Evolutionary conservation across 805 yeast genomes (phyloP).

Genomic region (Maudiozyma serrabonitensis): DNA sequence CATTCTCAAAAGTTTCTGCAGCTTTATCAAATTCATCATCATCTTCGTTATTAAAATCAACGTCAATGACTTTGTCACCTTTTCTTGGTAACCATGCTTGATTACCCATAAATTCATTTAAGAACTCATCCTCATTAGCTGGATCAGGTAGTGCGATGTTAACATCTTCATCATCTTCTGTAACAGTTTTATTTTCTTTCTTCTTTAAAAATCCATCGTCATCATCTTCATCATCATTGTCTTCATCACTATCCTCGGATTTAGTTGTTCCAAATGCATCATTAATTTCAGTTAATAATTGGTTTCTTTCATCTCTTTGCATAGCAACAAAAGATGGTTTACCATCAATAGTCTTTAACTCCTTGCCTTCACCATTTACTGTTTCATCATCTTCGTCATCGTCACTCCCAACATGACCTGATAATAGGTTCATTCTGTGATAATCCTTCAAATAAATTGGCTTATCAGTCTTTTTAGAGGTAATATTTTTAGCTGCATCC

Average conservation of each 20-base stretch:
- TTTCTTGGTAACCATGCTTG: constrained; percentile 86
- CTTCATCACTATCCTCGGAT: constrained; percentile 34
- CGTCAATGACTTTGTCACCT: constrained; percentile 45
- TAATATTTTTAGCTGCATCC: neutral
- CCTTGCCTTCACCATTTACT: constrained; percentile 28
- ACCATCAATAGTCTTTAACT: constrained; percentile 15
- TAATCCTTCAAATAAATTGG: constrained; percentile 89
- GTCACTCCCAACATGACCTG: constrained; percentile 50
- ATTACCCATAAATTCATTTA: constrained; percentile 58
- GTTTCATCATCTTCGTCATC: constrained; percentile 46
- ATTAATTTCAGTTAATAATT: constrained; percentile 70
- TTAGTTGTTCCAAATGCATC: constrained; percentile 47
- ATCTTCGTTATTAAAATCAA: constrained; percentile 33
- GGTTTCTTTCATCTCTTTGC: constrained; percentile 63
- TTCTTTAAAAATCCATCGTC: constrained; percentile 47
- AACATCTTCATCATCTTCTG: constrained; percentile 15
- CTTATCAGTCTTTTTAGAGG: constrained; percentile 35
- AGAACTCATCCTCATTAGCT: constrained; percentile 53
- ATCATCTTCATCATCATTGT: constrained; percentile 33
- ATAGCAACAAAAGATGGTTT: constrained; percentile 61
- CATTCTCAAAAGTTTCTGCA: constrained; percentile 82
- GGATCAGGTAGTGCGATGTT: constrained; percentile 54
- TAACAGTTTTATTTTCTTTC: constrained; percentile 34
- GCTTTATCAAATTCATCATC: constrained; percentile 88
- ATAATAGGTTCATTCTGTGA: constrained; percentile 73